These are phyloP conservation scores for Populus hybrid DNA, from an alignment of 441 rosid genomes.

Conservation along the genomic window DNA sequence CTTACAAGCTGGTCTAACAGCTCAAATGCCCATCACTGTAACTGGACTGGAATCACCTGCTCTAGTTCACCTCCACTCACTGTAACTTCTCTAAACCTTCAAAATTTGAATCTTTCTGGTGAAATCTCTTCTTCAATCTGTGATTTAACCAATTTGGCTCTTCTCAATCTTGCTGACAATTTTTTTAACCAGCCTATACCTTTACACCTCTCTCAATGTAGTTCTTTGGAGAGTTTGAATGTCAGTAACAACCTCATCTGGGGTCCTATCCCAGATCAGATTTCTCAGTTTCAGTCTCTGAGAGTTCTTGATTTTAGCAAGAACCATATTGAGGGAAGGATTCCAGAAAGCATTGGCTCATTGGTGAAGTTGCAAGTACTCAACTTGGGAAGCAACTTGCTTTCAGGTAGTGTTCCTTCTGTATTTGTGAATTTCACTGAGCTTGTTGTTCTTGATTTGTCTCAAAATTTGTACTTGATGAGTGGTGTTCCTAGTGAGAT, in stretches of 20 bases:
- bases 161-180: slow-evolving; percentile 78
- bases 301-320: slow-evolving; percentile 67
- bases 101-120: slow-evolving; percentile 83
- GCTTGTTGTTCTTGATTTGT: slow-evolving; percentile 58
- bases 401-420: slow-evolving; percentile 57
- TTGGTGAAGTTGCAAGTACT: slow-evolving; percentile 46
- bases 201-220: slow-evolving; percentile 66
- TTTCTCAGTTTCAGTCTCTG: slow-evolving; percentile 60
- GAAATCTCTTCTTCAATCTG: slow-evolving; percentile 76
- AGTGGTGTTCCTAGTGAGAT: slow-evolving; percentile 58
- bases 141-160: slow-evolving; percentile 48
- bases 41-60: slow-evolving; percentile 88
- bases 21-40: slow-evolving; percentile 59
- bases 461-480: slow-evolving; percentile 48
- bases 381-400: slow-evolving; percentile 46
- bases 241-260: slow-evolving; percentile 86
- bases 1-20: slow-evolving; percentile 70
- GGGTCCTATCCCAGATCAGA: slow-evolving; percentile 93
- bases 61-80: slow-evolving; percentile 37
- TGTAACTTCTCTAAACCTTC: slow-evolving; percentile 69
- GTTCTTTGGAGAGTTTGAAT: slow-evolving; percentile 68
- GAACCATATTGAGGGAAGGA: slow-evolving; percentile 51
- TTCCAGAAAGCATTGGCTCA: slow-evolving; percentile 46
- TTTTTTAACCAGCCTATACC: slow-evolving; percentile 81
- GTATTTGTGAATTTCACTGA: slow-evolving; percentile 37